Conservation (phyloP, 441 rosid genomes). For the Eruca vesicaria region DNA sequence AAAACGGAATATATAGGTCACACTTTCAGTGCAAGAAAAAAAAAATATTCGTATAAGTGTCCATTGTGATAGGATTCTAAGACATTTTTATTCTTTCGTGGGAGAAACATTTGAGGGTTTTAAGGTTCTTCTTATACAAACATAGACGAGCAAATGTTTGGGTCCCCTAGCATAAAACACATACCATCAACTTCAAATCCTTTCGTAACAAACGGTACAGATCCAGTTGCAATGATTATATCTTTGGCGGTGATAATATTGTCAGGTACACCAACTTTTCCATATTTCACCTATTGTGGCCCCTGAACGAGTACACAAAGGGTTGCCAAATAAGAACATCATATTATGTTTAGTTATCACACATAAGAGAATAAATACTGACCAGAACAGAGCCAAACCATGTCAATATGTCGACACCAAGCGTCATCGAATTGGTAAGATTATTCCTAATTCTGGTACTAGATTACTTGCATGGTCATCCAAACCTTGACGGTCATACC, state of each 20-base stretch:
- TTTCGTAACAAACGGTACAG: conserved; percentile 92
- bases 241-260: conserved; percentile 69
- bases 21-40: too few species aligned
- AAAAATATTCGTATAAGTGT: too few species aligned
- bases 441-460: conserved; percentile 79
- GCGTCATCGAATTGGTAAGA: conserved; percentile 90
- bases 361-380: conserved; percentile 31
- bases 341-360: background rate
- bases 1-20: too few species aligned
- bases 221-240: conserved; percentile 93
- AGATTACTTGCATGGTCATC: conserved; percentile 93
- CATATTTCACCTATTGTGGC: conserved; percentile 88
- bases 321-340: background rate
- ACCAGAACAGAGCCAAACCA: conserved; percentile 82
- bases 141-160: background rate
- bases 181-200: conserved; percentile 97
- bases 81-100: background rate
- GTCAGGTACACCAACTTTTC: too few species aligned
- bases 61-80: background rate
- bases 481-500: conserved; percentile 89
- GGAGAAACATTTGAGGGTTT: too few species aligned
- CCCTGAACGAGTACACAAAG: conserved; percentile 53
- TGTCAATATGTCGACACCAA: conserved; percentile 90
- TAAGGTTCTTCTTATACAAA: too few species aligned
- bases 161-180: background rate